Conservation (phyloP, 257 asterid genomes). For the Paulownia fortunei region DNA sequence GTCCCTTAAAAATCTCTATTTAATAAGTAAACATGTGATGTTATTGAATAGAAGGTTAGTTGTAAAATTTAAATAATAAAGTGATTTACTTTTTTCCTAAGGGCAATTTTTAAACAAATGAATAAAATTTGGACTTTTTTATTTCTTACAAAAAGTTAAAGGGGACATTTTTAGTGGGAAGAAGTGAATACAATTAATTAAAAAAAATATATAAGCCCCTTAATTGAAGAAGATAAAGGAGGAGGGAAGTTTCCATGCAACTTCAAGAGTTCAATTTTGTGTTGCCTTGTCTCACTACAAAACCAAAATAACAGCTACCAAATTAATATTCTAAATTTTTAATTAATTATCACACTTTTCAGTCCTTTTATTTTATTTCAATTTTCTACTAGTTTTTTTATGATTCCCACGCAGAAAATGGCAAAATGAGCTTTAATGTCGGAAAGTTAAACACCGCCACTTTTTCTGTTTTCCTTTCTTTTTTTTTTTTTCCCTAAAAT, state of each 20-base stretch:
- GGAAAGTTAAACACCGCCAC: not conserved
- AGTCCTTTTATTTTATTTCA: not conserved
- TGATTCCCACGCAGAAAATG: not conserved
- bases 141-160: not conserved
- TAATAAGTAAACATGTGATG: too few species aligned
- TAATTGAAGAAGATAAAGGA: not conserved
- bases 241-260: not conserved
- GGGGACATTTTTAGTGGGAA: not conserved
- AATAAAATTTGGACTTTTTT: too few species aligned
- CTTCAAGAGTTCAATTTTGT: not conserved
- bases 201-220: too few species aligned
- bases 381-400: too few species aligned
- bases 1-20: too few species aligned
- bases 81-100: too few species aligned
- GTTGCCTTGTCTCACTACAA: constrained; percentile 15
- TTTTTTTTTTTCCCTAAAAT: too few species aligned
- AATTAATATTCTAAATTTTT: not conserved
- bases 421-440: not conserved
- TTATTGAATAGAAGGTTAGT: too few species aligned
- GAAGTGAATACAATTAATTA: too few species aligned
- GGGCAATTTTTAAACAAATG: too few species aligned
- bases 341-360: not conserved
- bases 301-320: not conserved
- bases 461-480: too few species aligned
- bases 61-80: too few species aligned